Conservation (phyloP, 2,329 filamentous ascomycete genomes). For the Hypoxylon sp. region DNA sequence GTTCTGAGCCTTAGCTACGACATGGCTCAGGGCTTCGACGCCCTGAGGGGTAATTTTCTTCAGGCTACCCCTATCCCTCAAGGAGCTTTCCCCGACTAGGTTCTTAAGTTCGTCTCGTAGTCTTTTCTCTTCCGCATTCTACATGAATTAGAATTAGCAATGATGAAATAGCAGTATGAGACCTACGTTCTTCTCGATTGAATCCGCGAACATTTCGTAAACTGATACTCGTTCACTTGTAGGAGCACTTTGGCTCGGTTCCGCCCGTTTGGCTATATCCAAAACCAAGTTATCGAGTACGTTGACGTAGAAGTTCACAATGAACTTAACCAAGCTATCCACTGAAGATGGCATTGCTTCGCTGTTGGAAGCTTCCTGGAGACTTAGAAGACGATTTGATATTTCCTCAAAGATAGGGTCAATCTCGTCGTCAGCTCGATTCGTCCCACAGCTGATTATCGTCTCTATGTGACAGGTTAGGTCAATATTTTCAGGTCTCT, state of each 20-base stretch:
- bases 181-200: constrained; percentile 8
- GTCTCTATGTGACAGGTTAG: not conserved
- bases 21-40: not conserved
- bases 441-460: constrained; percentile 8
- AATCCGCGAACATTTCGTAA: constrained; percentile 9
- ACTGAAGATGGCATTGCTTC: constrained; percentile 5
- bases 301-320: constrained; percentile 13
- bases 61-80: not conserved
- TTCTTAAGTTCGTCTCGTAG: constrained; percentile 5
- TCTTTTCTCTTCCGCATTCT: not conserved
- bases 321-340: constrained; percentile 11
- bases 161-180: too few relatives aligned
- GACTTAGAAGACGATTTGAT: not conserved
- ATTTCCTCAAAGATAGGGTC: constrained; percentile 15
- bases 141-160: not conserved
- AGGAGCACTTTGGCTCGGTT: not conserved
- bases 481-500: not conserved
- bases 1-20: not conserved
- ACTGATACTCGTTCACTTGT: not conserved
- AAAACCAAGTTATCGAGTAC: constrained; percentile 7
- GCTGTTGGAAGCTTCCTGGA: not conserved
- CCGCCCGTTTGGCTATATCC: not conserved
- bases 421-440: not conserved
- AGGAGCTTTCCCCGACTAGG: not conserved
- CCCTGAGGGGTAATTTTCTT: not conserved